A percentile compares a stretch with the other conserved stretches of the same genome.
Conservation (phyloP, 257 asterid genomes). For the Echium plantagineum region DNA sequence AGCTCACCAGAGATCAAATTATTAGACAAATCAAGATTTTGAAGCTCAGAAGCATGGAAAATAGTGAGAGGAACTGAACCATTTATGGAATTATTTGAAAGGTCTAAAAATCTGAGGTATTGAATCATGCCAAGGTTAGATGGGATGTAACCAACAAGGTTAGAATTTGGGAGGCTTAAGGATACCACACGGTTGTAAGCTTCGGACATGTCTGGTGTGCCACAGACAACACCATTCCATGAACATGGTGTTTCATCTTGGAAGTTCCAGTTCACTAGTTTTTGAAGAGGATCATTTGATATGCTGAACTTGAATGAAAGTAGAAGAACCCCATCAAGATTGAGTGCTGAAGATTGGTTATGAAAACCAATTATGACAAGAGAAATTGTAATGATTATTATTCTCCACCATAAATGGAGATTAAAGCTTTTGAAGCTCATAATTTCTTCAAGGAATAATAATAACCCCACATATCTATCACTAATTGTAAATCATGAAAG, state of each 20-base stretch:
- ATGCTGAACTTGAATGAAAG: conserved; percentile 54
- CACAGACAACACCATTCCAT: conserved; percentile 83
- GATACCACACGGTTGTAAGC: conserved; percentile 52
- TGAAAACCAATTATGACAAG: conserved; percentile 17
- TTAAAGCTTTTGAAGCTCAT: conserved; percentile 34
- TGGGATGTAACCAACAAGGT: conserved; percentile 59
- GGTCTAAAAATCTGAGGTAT: conserved; percentile 38
- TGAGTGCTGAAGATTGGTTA: conserved; percentile 39
- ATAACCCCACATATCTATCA: conserved; percentile 35
- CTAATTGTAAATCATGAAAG: neutral
- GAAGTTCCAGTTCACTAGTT: conserved; percentile 43
- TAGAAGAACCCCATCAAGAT: conserved; percentile 61
- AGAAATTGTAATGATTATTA: conserved; percentile 26
- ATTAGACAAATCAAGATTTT: conserved; percentile 52
- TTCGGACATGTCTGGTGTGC: conserved; percentile 34
- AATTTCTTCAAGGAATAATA: conserved; percentile 20
- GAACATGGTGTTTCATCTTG: conserved; percentile 58
- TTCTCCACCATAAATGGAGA: conserved; percentile 37
- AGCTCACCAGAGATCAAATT: conserved; percentile 66
- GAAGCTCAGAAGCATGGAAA: conserved; percentile 47
- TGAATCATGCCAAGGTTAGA: conserved; percentile 58
- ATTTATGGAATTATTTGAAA: conserved; percentile 69
- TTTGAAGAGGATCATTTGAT: conserved; percentile 45
- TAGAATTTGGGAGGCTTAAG: conserved; percentile 44
- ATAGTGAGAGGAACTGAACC: conserved; percentile 71